These are phyloP conservation scores for Flaveria linearis DNA, from an alignment of 129 eudicot species.

Conservation along the genomic window DNA sequence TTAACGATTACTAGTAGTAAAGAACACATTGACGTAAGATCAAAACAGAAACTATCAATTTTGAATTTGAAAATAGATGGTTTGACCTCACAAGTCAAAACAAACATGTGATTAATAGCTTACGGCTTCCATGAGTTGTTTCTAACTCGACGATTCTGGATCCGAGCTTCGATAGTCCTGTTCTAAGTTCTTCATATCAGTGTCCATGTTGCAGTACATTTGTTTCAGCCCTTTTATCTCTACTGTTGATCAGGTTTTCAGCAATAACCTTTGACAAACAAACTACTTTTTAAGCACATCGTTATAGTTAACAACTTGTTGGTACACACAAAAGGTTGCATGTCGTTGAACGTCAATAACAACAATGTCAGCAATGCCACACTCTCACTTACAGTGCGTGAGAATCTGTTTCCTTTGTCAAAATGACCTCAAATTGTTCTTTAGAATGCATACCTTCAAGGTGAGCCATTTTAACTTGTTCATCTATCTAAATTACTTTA, in stretches of 20 bases:
- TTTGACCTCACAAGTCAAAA: slow-evolving; percentile 15
- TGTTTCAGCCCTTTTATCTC: slow-evolving; percentile 76
- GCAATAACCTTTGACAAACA: slow-evolving; percentile 65
- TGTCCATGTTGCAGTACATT: slow-evolving; percentile 85
- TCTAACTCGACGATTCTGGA: slow-evolving; percentile 67
- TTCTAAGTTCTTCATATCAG: slow-evolving; percentile 79
- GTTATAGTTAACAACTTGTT: too few relatives aligned
- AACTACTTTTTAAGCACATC: not conserved
- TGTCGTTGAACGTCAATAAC: not conserved
- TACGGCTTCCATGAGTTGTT: slow-evolving; percentile 90
- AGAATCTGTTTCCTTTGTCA: not conserved
- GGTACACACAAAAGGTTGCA: not conserved
- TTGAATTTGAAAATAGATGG: not conserved
- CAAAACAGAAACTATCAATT: too few relatives aligned
- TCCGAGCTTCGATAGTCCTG: slow-evolving; percentile 74
- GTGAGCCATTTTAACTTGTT: slow-evolving; percentile 90
- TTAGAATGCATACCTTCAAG: slow-evolving; percentile 53
- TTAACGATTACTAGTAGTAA: too few relatives aligned
- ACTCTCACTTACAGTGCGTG: not conserved
- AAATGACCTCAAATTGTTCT: not conserved
- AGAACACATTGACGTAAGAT: too few relatives aligned
- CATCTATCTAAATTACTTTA: slow-evolving; percentile 95
- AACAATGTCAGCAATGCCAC: not conserved
- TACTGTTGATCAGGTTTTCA: slow-evolving; percentile 67
- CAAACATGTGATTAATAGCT: slow-evolving; percentile 17